Evolutionary conservation across 192 early-diverging fungal genomes (phyloP), one percentile per base, ranked within the genome.

Genomic region (Coemansia sp.): DNA sequence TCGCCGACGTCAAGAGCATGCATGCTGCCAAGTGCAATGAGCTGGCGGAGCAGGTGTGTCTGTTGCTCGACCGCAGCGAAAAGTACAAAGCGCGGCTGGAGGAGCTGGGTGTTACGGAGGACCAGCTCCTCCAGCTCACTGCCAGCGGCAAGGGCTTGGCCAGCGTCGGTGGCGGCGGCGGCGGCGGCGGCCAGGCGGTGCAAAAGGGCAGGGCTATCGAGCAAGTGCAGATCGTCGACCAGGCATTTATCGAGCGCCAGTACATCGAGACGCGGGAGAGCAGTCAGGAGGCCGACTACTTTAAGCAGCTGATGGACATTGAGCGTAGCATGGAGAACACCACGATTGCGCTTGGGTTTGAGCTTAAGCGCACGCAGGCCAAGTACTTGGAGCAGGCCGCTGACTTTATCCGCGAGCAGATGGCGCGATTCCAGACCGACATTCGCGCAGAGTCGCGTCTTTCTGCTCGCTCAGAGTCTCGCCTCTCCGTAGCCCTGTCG

Each of bases 321-420:
- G 79, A 82, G 58, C 70, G 65, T 36, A 76, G 74, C 64, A 82
- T 82, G 79, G 79, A 82, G 43, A 82, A 82, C 61, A 82, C 79
- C 15, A 82, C 74, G 14, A 76, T 82, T 47, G 79, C 79, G 9
- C 49, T 82, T 49, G 79, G 79, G 2, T 82, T 82, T 41, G 79
- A 82, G 68, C 79, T 82, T 17, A 76, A 76, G 61, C 79, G 79
- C 60, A 82, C 79, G 17, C 79, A 82, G 64, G 79, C 79, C 7
- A 76, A 73, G 67, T 82, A 76, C 39, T 42, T 82, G 67, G 59
- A 76, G 46, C 79, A 82, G 40, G 79, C 79, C 4, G 79, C 79
- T 7, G 79, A 82, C 49, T 82, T 82, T 73, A 65, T 82, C 14
- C 79, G 79, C 36, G 79, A 82, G 47, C 79, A 82, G 56, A 76